These are phyloP conservation scores for Emergomyces africanus DNA, from an alignment of 2,329 filamentous ascomycete genomes.

Conservation along the genomic window DNA sequence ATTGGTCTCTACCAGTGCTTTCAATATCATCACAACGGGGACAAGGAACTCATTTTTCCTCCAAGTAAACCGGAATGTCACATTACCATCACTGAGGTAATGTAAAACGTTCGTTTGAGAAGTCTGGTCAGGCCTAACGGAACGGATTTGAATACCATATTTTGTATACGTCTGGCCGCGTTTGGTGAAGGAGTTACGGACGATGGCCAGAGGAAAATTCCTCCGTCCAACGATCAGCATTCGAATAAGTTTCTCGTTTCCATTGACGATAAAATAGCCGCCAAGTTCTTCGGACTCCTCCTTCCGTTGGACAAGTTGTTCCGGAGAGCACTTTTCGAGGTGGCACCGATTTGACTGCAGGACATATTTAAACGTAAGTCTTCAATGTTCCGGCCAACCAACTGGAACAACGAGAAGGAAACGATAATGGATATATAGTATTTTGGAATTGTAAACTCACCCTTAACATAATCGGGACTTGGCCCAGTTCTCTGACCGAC, in stretches of 20 bases:
- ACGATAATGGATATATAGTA: background rate
- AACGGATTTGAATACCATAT: conserved; percentile 82
- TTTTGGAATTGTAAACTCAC: conserved; percentile 34
- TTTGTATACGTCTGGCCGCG: conserved; percentile 79
- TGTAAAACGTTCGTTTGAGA: conserved; percentile 96
- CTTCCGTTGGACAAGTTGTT: conserved; percentile 68
- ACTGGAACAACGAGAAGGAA: conserved; percentile 1
- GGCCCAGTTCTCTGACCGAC: conserved; percentile 71
- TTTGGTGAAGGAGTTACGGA: conserved; percentile 77
- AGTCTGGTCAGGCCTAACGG: conserved; percentile 90
- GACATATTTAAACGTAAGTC: background rate
- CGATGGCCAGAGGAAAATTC: conserved; percentile 92
- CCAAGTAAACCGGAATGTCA: conserved; percentile 97
- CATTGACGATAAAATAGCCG: conserved; percentile 95
- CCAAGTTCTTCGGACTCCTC: conserved; percentile 95
- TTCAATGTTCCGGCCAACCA: background rate
- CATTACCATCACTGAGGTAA: conserved; percentile 88
- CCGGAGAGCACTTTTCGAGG: conserved; percentile 72
- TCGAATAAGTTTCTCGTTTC: conserved; percentile 92
- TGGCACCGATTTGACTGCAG: conserved; percentile 82
- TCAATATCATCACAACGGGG: conserved; percentile 91
- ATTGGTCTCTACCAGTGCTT: conserved; percentile 89
- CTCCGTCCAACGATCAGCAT: conserved; percentile 79
- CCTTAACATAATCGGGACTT: conserved; percentile 87
- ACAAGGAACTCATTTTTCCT: conserved; percentile 95